These are phyloP conservation scores for Solanum okadae DNA, from an alignment of 257 asterid genomes.

Conservation along the genomic window DNA sequence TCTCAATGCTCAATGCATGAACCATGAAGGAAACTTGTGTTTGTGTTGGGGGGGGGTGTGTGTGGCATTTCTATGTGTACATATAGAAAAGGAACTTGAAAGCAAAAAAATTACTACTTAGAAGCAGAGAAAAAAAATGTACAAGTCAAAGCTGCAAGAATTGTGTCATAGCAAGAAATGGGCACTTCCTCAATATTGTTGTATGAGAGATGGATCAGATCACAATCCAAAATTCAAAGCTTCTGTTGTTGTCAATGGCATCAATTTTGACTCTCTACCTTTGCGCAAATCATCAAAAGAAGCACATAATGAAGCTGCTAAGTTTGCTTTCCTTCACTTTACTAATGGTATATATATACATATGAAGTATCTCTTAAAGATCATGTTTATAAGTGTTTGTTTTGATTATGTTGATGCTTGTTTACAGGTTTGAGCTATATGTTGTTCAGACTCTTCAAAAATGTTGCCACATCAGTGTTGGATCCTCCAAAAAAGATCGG, in stretches of 20 bases:
- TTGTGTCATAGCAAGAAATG: conserved; percentile 31
- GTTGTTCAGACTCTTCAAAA: neutral
- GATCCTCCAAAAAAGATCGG: neutral
- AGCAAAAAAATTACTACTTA: neutral
- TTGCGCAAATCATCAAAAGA: conserved; percentile 32
- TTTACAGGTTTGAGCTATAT: neutral
- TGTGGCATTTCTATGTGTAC: neutral
- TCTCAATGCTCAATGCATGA: neutral
- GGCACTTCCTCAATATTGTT: conserved; percentile 31
- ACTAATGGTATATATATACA: conserved; percentile 17
- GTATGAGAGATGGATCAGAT: conserved; percentile 31
- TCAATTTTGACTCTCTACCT: conserved; percentile 17
- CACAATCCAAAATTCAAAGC: conserved; percentile 42
- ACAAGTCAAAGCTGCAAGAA: conserved; percentile 41
- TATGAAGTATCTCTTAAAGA: neutral
- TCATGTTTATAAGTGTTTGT: neutral
- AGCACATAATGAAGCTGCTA: conserved; percentile 38
- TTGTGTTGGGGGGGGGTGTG: no score
- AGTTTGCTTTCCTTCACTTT: conserved; percentile 33
- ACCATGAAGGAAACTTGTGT: neutral
- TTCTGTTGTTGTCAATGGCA: conserved; percentile 28
- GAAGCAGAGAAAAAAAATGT: conserved; percentile 1
- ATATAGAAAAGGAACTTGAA: neutral
- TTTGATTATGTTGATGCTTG: neutral
- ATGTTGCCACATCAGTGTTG: neutral